Base-by-base conservation (phyloP, 805 yeast species). In the Citeromyces nyonsensis region DNA sequence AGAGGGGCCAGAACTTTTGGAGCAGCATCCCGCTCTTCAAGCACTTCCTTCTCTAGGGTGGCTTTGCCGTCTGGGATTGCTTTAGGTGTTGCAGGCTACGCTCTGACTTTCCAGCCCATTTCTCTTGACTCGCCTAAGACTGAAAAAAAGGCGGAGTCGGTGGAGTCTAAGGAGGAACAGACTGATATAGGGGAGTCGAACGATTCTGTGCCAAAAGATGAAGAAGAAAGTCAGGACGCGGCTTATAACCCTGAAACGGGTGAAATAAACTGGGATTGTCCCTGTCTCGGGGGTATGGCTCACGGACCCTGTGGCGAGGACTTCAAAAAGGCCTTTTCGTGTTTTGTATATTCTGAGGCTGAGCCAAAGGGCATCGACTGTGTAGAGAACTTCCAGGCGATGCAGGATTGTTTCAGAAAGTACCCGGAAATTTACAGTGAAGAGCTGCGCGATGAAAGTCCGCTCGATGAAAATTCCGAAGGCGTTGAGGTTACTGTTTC, bases 221-320 rank as follows among this genome's bases (percentile, higher is more conserved):
- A 49, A 27, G 62, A 57, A 29, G 66, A 56, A 29, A 56, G 57
- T 13, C 60, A 54, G 39, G 57, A 63, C 38, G 80, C 84, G 26
- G 95, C 97, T 4, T 88, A 73, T 57, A 73, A 88, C 59, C 96
- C 96, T 22, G 94, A 82, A 47, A 91, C 98, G 3, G 98, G 98
- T 22, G 97, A 88, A 53, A 91, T 91, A 58, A 88, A 91, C 70
- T 91, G 98, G 98, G 97, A 91, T 51, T 91, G 98, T 56, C 97
- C 98, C n/a, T 88, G 97, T 56, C 63, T 91, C 32, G 98, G 97
- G 24, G 98, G 98, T 28, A 84, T 91, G 96, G 97, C 98, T 24
- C 67, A 86, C 42, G 98, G 98, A 0, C 97, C 98, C 35, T 91
- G 98, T 60, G 98, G 98, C 36, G 86, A 76, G 45, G 94, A 85